Evolutionary conservation across 305 asterid genomes (phyloP).

Genomic region (Fraxinus platypoda): DNA sequence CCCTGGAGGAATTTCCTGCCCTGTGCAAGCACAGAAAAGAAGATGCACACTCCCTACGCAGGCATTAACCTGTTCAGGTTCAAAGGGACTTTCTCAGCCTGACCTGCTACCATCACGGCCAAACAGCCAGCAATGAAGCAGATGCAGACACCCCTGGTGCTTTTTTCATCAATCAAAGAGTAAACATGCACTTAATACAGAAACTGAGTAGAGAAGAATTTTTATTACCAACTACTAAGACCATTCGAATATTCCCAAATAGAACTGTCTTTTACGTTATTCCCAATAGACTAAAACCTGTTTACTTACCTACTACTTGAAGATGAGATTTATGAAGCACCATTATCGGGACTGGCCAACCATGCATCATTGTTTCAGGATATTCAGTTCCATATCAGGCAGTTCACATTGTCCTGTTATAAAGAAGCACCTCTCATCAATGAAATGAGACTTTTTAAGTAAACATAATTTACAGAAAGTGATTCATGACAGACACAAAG

Average conservation of each 20-base stretch:
- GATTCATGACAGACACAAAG: neutral
- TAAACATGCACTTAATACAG: constrained; percentile 14
- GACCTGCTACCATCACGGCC: constrained; percentile 43
- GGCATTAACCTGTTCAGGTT: constrained; percentile 99
- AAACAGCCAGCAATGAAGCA: constrained; percentile 36
- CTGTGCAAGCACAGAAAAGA: constrained; percentile 55
- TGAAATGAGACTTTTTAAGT: neutral
- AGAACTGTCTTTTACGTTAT: constrained; percentile 27
- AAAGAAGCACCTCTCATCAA: constrained; percentile 25
- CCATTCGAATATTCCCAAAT: constrained; percentile 24
- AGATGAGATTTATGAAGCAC: constrained; percentile 31
- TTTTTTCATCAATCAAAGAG: constrained; percentile 50
- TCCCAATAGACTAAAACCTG: constrained; percentile 38
- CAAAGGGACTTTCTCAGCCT: constrained; percentile 99
- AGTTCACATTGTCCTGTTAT: constrained; percentile 22
- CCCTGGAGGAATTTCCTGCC: constrained; percentile 38
- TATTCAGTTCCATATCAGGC: constrained; percentile 21
- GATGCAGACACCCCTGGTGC: constrained; percentile 98
- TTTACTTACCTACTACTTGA: constrained; percentile 53
- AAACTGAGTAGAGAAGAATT: constrained; percentile 4
- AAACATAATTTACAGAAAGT: neutral
- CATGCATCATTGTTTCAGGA: constrained; percentile 25
- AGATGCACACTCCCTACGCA: constrained; percentile 99
- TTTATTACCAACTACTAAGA: constrained; percentile 20
- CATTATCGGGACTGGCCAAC: constrained; percentile 24